Evolutionary conservation across 768 basidiomycete genomes (phyloP), one percentile per base, ranked within the genome.

Genomic region (Wakefieldia striispora): DNA sequence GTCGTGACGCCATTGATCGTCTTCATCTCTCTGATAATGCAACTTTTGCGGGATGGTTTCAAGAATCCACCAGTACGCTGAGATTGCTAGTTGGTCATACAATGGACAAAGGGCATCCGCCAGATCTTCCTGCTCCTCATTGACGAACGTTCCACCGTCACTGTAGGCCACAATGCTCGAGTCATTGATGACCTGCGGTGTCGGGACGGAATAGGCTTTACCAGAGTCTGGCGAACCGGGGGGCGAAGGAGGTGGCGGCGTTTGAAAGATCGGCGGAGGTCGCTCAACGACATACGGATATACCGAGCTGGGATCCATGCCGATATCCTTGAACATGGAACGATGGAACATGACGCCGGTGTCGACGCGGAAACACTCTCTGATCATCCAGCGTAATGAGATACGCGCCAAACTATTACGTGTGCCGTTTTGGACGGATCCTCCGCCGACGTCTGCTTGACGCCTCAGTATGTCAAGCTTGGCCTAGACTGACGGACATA

Each of bases 321-420:
- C 75, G 10, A 78, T 62, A 4, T 61, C 50, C 16, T 63, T 64
- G 35, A 84, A 69, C 17, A 67, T 70, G 20, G 72, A 70, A 2
- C 70, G 56, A 17, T 76, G 66, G 69, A 86, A 86, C 57, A 83
- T 69, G 53, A 86, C 82, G 0, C 84, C 84, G 1, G 73, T 73
- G 3, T 80, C 59, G 7, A 75, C 61, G 43, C 70, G 71, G 73
- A 86, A 82, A 53, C 77, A 79, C 59, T 88, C 77, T 34, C 85
- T 78, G 49, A 88, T 71, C 84, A 88, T 86, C 86, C 86, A 91
- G 44, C 86, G 79, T 27, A 91, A 74, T 1, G 88, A 72, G 37
- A 90, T 85, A 34, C 86, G 81, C 1, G 86, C 82, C 3, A 91
- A 74, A 40, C 75, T 79, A 56, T 84, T 78, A 13, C 72, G 75